These are phyloP conservation scores for Omphalea diandra DNA, from an alignment of 441 rosid species.

Conservation along the genomic window DNA sequence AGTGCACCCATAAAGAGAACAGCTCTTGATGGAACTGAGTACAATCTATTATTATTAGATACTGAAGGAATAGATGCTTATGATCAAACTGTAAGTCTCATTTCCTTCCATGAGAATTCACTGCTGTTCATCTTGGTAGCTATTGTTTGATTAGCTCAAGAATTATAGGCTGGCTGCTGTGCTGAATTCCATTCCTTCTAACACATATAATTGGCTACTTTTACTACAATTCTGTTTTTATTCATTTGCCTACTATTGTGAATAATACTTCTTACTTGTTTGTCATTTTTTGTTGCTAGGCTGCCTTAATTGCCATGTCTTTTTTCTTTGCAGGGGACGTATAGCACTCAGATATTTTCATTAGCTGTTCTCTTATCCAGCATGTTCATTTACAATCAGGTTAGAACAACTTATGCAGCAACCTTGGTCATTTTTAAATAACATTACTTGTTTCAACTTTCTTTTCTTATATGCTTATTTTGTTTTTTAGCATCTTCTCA, in stretches of 20 bases:
- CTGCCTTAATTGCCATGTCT: conserved; percentile 11
- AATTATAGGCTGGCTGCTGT: background rate
- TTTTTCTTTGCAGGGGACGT: conserved; percentile 69
- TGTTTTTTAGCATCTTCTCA: background rate
- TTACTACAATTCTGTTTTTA: background rate
- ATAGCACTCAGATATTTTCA: conserved; percentile 97
- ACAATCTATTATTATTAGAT: conserved; percentile 84
- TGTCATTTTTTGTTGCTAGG: background rate
- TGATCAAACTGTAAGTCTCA: conserved; percentile 82
- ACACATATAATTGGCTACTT: background rate
- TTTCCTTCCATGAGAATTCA: background rate
- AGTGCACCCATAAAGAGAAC: conserved; percentile 90
- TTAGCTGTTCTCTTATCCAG: conserved; percentile 95
- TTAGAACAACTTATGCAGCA: conserved; percentile 24
- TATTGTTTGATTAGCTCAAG: background rate
- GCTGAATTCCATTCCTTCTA: background rate
- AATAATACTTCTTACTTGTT: background rate
- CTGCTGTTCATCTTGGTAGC: background rate
- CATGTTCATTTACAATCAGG: conserved; percentile 98
- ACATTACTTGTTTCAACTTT: too few species aligned
- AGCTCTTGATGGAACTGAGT: conserved; percentile 92
- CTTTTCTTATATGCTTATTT: too few species aligned
- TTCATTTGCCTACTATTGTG: background rate
- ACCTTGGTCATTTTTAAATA: conserved; percentile 11
- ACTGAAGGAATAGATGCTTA: conserved; percentile 97